Evolutionary conservation across 2,329 filamentous ascomycete species (phyloP), one percentile per base, ranked within the genome.

Genomic region (Cladobotryum mycophilum): DNA sequence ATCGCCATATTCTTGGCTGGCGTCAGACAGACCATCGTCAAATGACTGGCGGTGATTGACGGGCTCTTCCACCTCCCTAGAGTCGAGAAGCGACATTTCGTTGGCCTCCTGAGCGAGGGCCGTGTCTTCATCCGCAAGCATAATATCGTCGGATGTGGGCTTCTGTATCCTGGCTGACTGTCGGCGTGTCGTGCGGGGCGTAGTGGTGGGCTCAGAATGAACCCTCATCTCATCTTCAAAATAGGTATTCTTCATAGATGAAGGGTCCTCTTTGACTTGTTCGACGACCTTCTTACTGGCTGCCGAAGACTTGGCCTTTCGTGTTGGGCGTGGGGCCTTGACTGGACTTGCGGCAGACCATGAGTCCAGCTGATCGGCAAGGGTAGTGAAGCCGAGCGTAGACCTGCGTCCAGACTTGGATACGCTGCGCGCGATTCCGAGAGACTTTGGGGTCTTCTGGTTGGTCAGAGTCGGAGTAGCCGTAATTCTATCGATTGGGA

Each of bases 1-100:
- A 57, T 87, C 82, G 2, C 76, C 82, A 59, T 85, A 85, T 55
- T 84, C 79, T 55, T 86, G 78, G 58, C 81, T 85, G 1, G 78
- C 76, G 53, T 84, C 80, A 0, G 82, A 85, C 3, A 76, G 63
- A 0, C 73, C 68, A 40, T 79, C 74, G 14, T 80, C 75, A 45
- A 72, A 66, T n/a, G 57, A 60, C 47, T 59, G 55, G 8, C 54
- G 62, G 22, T 55, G 57, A 41, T 64, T 61, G n/a, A 55, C 56
- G 43, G 64, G 56, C 9, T 72, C 66, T 1, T 74, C 67, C 2
- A 69, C 53, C 17, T 69, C 61, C 20, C 69, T 66, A 5, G 70
- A 67, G 46, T 78, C 76, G 63, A 80, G 64, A 11, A 80, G 61
- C 2, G 80, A 82, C 75, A 83, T 78, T 56, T 80, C 78, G 49